Percentiles rank a stretch among this genome's conserved stretches.
These are phyloP conservation scores for Euryodendron excelsum DNA, from an alignment of 148 eudicot species.

Conservation along the genomic window DNA sequence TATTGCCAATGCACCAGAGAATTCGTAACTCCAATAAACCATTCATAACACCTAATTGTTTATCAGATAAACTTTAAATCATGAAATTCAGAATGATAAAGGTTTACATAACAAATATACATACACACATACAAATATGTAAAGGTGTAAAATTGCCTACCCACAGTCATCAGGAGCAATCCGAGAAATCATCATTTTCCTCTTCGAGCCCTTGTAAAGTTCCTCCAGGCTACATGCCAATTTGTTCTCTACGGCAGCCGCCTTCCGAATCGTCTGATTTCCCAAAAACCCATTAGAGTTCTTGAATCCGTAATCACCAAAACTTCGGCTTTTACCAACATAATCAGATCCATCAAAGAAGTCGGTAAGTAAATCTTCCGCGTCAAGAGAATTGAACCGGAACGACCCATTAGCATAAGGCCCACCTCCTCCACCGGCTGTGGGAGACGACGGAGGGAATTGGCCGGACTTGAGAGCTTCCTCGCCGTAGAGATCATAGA, in stretches of 20 bases:
- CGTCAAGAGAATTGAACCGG: constrained; percentile 28
- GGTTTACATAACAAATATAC: no score
- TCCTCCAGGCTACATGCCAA: constrained; percentile 86
- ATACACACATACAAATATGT: neutral
- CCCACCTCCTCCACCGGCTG: constrained; percentile 20
- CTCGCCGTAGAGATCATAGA: constrained; percentile 77
- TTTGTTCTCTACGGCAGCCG: constrained; percentile 56
- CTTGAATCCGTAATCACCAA: constrained; percentile 1
- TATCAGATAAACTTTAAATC: neutral
- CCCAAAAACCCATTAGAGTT: neutral
- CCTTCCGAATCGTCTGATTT: constrained; percentile 21
- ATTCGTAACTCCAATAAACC: no score
- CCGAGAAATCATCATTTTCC: constrained; percentile 82
- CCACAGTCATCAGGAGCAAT: constrained; percentile 43
- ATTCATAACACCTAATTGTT: no score
- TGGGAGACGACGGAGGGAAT: constrained; percentile 30
- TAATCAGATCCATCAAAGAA: constrained; percentile 45
- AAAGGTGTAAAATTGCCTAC: neutral
- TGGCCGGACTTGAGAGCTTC: constrained; percentile 49
- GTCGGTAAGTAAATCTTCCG: constrained; percentile 53
- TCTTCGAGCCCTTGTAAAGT: constrained; percentile 68
- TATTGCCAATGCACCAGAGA: no score
- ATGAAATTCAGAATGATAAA: neutral
- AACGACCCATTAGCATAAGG: constrained; percentile 9
- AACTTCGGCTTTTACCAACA: constrained; percentile 12